Evolutionary conservation across 176 grass and related monocot species (phyloP), one percentile per base, ranked within the genome.

Genomic region (Carex littledalei): DNA sequence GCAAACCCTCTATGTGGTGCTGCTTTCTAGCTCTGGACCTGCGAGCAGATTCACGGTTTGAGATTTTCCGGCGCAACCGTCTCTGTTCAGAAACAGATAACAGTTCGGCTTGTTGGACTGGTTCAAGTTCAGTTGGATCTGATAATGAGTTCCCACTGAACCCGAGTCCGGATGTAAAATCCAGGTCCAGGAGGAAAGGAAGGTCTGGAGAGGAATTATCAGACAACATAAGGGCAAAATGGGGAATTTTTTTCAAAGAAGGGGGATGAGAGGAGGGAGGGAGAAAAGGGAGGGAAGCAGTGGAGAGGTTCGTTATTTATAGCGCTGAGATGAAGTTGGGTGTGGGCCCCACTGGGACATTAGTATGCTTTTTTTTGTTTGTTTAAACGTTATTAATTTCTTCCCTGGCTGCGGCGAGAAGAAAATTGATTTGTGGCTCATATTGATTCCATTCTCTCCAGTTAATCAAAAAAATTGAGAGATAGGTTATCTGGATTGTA

Each of bases 31-130:
- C 87, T 61, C 95, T 89, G 5, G 89, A 97, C 1, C 92, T 87
- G 57, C 91, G 91, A 21, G 95, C 92, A 0, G 95, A 97, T 88
- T 90, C 87, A 58, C 95, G 92, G 91, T 97, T 97, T 22, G 92
- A 97, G 32, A 94, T 86, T 90, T 86, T 88, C 20, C 95, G 92
- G 67, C 69, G 88, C n/a, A 91, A 89, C 22, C 86, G 86, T 66
- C 84, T 82, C 67, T 84, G 84, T 22, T 84, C 86, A 18, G 12
- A n/a, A 47, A 63, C 82, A 12, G n/a, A 68, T 16, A 8, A 41
- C 61, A 31, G 55, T 81, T 63, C 62, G 8, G 4, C 6, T 14
- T 82, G 70, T 2, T 41, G 1, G 26, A 15, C 2, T 7, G 54
- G 78, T 62, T 50, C n/a, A 50, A 80, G n/a, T 61, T 17, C 11